Evolutionary conservation across 129 eudicot species (phyloP), one percentile per base, ranked within the genome.

Genomic region (Ambrosia trifida): DNA sequence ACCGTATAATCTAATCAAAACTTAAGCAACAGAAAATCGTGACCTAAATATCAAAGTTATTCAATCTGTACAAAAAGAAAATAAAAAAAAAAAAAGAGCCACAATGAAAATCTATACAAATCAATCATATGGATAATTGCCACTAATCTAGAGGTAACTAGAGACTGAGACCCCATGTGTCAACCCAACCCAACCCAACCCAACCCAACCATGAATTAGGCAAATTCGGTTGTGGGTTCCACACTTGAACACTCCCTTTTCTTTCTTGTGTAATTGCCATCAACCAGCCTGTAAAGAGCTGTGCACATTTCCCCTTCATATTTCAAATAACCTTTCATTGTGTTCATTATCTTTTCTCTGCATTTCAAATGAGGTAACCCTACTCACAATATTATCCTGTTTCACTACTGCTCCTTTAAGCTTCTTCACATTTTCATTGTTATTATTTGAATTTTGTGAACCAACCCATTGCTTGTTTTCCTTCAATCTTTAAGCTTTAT

Each of bases 251-350:
- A 40, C 16, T 33, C 11, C 18, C 66, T 8, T 79, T 40, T 10
- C 18, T 50, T 41, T 20, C 5, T 41, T 44, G 13, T 75, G 65
- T 75, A 36, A 38, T 45, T 36, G 33, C 45, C 56, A 61, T 79
- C 78, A 78, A 84, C 46, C 97, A 91, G 97, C 96, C 96, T 88
- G 97, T 77, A 88, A 88, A 86, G 91, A 87, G 88, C 83, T 88
- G 88, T 79, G 66, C 47, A 68, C 69, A 40, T 40, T 40, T 40
- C 6, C 44, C 7, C 44, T 40, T 40, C 44, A 40, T 6, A 7
- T 40, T 74, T 73, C 87, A 77, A 85, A 81, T 74, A 73, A 65
- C 69, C 74, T 69, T 54, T 66, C 73, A 72, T 45, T 47, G n/a
- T 47, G 49, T 30, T 18, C 58, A 17, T 57, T 66, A 7, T 64